A percentile compares a stretch with the other conserved stretches of the same genome.
Evolutionary conservation across 768 basidiomycete genomes (phyloP).

Genomic region (Suillus alpinus): DNA sequence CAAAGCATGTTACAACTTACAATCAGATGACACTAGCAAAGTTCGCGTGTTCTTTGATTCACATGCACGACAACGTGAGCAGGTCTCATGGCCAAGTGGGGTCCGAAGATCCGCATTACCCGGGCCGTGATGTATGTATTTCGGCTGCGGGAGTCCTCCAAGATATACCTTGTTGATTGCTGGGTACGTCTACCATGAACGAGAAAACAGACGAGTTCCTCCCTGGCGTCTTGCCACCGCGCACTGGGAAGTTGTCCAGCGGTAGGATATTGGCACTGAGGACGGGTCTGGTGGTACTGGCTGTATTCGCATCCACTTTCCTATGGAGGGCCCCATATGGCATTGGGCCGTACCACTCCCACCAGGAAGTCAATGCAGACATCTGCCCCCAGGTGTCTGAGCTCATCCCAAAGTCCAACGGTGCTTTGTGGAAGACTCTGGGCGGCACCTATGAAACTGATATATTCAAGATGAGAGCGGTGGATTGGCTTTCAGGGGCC

Average conservation of each 20-base stretch:
- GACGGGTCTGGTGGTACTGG: constrained; percentile 13
- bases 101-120: not conserved
- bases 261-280: constrained; percentile 4
- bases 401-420: constrained; percentile 34
- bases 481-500: constrained; percentile 38
- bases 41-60: no score
- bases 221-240: constrained; percentile 11
- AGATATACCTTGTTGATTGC: not conserved
- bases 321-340: constrained; percentile 8
- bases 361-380: constrained; percentile 3
- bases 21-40: no score
- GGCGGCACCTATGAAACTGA: constrained; percentile 30
- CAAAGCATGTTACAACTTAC: no score
- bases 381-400: constrained; percentile 35
- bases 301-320: constrained; percentile 15
- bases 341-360: not conserved
- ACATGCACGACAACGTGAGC: not conserved
- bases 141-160: not conserved
- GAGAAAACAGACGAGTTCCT: constrained; percentile 10
- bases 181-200: constrained; percentile 13
- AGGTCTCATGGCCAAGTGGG: no score
- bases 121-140: not conserved
- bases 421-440: constrained; percentile 31
- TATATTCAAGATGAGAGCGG: constrained; percentile 32
- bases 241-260: constrained; percentile 8